These are phyloP conservation scores for Taiozyma sp. DNA, from an alignment of 1,139 yeast species.

Conservation along the genomic window DNA sequence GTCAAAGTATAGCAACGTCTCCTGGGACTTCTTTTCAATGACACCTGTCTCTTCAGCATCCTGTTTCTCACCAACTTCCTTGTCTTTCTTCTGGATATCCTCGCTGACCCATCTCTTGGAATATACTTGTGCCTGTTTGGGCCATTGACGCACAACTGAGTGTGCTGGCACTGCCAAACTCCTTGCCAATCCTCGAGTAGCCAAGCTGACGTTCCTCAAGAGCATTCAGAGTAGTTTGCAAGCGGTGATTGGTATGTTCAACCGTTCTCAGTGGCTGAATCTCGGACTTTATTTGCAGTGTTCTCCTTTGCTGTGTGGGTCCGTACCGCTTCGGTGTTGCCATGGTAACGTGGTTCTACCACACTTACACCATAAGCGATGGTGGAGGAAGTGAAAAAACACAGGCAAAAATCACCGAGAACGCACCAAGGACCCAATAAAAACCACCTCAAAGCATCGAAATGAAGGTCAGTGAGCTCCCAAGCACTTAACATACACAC, in stretches of 20 bases:
- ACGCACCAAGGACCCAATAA: no score
- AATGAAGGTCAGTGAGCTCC: no score
- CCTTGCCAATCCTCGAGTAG: neutral
- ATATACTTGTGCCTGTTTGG: neutral
- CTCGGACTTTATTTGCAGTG: neutral
- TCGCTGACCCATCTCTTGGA: slow-evolving; percentile 27
- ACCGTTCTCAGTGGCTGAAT: neutral
- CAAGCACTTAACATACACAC: no score
- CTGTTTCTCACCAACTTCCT: slow-evolving; percentile 43
- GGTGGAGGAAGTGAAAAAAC: no score
- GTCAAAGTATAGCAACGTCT: slow-evolving; percentile 51
- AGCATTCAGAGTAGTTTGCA: neutral
- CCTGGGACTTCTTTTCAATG: slow-evolving; percentile 44
- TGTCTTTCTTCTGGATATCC: slow-evolving; percentile 35
- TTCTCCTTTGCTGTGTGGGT: neutral
- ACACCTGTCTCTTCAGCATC: slow-evolving; percentile 53
- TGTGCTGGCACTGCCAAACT: neutral
- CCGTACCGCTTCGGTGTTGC: neutral
- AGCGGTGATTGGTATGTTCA: neutral
- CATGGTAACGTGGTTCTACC: neutral
- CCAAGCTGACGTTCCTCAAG: neutral
- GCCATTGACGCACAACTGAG: neutral
- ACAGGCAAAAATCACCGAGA: no score
- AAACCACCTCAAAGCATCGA: no score
- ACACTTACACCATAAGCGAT: no score